Evolutionary conservation across 306 rosid species (phyloP).

Genomic region (Vigna reflexopilosa): DNA sequence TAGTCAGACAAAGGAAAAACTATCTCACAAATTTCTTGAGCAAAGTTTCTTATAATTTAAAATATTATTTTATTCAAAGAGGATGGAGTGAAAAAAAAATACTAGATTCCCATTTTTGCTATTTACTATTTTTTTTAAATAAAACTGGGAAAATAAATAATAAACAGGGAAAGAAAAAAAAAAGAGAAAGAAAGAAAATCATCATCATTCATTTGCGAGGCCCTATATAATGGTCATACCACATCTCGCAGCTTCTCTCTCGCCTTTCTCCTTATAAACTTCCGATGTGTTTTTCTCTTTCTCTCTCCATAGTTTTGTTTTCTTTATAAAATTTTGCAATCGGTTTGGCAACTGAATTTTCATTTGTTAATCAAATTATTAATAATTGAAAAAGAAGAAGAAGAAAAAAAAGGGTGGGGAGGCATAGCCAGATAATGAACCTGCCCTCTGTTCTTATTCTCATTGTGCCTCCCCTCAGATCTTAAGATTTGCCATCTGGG

Average conservation of each 20-base stretch:
- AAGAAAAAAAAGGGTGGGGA: constrained; percentile 63
- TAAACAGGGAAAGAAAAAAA: not conserved
- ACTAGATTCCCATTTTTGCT: constrained; percentile 12
- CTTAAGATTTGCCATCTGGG: constrained; percentile 84
- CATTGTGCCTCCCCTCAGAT: constrained; percentile 94
- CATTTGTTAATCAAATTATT: constrained; percentile 71
- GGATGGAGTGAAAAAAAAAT: not conserved
- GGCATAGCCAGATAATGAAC: constrained; percentile 76
- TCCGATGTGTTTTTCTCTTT: constrained; percentile 53
- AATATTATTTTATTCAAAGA: not conserved
- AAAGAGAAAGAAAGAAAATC: constrained; percentile 33
- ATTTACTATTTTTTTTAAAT: not conserved
- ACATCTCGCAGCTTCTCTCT: constrained; percentile 59
- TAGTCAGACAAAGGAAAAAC: not conserved
- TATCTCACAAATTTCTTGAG: not conserved
- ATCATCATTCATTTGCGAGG: constrained; percentile 61
- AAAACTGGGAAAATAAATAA: constrained; percentile 2
- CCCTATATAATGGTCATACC: constrained; percentile 71
- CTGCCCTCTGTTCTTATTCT: constrained; percentile 74
- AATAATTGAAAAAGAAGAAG: constrained; percentile 62
- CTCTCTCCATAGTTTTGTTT: constrained; percentile 47
- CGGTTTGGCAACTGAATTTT: constrained; percentile 77
- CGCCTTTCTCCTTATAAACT: constrained; percentile 61
- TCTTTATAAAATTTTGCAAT: constrained; percentile 52
- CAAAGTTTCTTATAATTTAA: not conserved